A percentile compares a stretch with the other conserved stretches of the same genome.
phyloP scores from a whole-genome alignment of 352 stramenopile species.

The Globisporangium rhizosaccharum region DNA sequence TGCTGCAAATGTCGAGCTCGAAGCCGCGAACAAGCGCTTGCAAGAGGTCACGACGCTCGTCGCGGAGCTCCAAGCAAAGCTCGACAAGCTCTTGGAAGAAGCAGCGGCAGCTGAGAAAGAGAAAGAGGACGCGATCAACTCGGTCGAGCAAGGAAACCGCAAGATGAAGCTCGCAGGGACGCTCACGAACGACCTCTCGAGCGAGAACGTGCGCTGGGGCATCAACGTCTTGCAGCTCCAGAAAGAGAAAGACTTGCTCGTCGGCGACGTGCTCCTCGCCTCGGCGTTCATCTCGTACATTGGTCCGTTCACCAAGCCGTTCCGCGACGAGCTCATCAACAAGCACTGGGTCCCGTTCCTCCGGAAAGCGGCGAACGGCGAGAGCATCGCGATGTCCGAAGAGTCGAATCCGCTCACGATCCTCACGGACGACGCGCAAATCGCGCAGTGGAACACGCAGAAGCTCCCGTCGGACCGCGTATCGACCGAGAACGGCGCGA shows the following conservation, averaged over 20 bases:
- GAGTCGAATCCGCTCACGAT: conserved; percentile 88
- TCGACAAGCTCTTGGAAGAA: conserved; percentile 90
- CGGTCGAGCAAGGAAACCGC: conserved; percentile 87
- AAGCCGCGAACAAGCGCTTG: conserved; percentile 87
- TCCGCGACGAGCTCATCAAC: conserved; percentile 91
- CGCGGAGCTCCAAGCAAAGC: conserved; percentile 90
- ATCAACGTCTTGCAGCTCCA: conserved; percentile 92
- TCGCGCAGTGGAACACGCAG: conserved; percentile 93
- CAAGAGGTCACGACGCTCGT: conserved; percentile 86
- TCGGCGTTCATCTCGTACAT: conserved; percentile 96
- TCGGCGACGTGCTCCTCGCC: conserved; percentile 91
- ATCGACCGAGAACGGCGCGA: conserved; percentile 92
- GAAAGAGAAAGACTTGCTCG: conserved; percentile 89
- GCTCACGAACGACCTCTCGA: conserved; percentile 92
- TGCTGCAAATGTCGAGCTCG: conserved; percentile 89
- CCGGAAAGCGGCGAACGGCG: conserved; percentile 74
- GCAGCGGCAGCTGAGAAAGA: conserved; percentile 88
- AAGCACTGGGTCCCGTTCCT: conserved; percentile 92
- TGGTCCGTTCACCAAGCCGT: conserved; percentile 93
- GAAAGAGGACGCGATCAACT: conserved; percentile 92
- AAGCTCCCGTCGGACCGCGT: conserved; percentile 90
- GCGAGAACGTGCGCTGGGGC: conserved; percentile 94
- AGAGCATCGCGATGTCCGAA: conserved; percentile 90
- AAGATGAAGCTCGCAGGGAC: conserved; percentile 95
- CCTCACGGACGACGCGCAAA: conserved; percentile 88